phyloP scores from a whole-genome alignment of 495 filamentous ascomycete species.

The Lasiosphaeriaceae sp. region DNA sequence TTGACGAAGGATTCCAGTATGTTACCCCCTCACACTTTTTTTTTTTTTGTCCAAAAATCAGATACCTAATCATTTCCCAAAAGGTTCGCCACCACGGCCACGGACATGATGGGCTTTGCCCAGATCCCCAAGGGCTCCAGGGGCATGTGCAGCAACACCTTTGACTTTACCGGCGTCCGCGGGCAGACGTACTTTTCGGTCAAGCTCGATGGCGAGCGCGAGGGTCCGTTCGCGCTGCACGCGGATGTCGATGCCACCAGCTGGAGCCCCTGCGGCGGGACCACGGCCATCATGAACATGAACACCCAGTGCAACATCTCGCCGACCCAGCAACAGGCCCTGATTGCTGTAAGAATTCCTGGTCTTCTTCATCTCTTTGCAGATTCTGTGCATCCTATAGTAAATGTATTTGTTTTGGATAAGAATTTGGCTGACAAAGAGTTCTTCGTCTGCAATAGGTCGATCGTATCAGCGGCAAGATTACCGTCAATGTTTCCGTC shows the following conservation, averaged over 20 bases:
- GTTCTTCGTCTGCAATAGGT: conserved; percentile 6
- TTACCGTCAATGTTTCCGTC: conserved; percentile 21
- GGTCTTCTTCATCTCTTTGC: background rate
- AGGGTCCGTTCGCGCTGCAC: conserved; percentile 17
- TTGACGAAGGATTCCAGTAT: conserved; percentile 10
- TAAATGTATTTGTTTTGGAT: background rate
- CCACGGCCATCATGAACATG: conserved; percentile 24
- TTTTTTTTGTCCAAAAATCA: background rate
- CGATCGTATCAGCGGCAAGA: conserved; percentile 24
- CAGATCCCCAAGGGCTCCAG: conserved; percentile 18
- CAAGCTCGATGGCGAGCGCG: conserved; percentile 11
- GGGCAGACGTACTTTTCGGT: conserved; percentile 12
- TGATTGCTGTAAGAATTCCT: conserved; percentile 20
- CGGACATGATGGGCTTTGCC: conserved; percentile 21
- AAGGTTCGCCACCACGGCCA: conserved; percentile 10
- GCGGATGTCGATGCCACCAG: conserved; percentile 15
- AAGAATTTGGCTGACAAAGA: background rate
- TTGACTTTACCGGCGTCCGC: conserved; percentile 19
- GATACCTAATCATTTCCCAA: background rate
- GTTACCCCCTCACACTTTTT: background rate
- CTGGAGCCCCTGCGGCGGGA: conserved; percentile 22
- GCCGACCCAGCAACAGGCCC: conserved; percentile 14
- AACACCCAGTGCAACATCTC: conserved; percentile 28
- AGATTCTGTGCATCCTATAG: background rate
- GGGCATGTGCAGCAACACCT: conserved; percentile 22